Evolutionary conservation across 2,329 filamentous ascomycete species (phyloP).

Genomic region (Aspergillus costaricaensis): DNA sequence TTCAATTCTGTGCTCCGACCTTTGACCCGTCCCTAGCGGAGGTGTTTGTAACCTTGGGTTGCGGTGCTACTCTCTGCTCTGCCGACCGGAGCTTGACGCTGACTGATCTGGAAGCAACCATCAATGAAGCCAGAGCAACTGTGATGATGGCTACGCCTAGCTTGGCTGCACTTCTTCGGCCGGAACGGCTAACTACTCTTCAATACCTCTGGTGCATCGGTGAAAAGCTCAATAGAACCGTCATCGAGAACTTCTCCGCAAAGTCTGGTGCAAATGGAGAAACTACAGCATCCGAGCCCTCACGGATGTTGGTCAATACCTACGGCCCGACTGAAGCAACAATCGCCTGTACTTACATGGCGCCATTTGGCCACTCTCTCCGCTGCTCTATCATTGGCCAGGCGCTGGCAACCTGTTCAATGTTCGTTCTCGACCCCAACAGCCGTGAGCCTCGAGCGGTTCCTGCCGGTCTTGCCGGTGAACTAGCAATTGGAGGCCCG

Average conservation of each 20-base stretch:
- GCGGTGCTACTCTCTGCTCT: conserved; percentile 39
- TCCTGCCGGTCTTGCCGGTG: conserved; percentile 47
- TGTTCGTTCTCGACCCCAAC: conserved; percentile 31
- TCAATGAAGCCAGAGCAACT: conserved; percentile 35
- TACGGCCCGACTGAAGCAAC: conserved; percentile 40
- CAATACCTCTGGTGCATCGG: conserved; percentile 38
- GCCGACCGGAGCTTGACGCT: conserved; percentile 33
- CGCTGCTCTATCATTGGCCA: conserved; percentile 42
- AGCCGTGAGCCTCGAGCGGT: conserved; percentile 35
- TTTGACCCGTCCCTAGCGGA: conserved; percentile 37
- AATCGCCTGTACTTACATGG: conserved; percentile 31
- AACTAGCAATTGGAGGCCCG: conserved; percentile 45
- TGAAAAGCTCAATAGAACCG: conserved; percentile 36
- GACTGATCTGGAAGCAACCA: conserved; percentile 29
- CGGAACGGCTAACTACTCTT: conserved; percentile 27
- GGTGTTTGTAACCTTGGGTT: conserved; percentile 33
- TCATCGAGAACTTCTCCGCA: conserved; percentile 36
- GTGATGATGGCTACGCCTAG: conserved; percentile 45
- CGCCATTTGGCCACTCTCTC: conserved; percentile 20
- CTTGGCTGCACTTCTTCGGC: conserved; percentile 38
- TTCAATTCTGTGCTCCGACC: conserved; percentile 41
- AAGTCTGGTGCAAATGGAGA: not conserved
- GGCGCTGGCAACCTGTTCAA: conserved; percentile 38
- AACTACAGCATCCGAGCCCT: not conserved
- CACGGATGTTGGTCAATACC: conserved; percentile 32